Conservation (phyloP, 2,329 filamentous ascomycete species). For the Phoma sp. region DNA sequence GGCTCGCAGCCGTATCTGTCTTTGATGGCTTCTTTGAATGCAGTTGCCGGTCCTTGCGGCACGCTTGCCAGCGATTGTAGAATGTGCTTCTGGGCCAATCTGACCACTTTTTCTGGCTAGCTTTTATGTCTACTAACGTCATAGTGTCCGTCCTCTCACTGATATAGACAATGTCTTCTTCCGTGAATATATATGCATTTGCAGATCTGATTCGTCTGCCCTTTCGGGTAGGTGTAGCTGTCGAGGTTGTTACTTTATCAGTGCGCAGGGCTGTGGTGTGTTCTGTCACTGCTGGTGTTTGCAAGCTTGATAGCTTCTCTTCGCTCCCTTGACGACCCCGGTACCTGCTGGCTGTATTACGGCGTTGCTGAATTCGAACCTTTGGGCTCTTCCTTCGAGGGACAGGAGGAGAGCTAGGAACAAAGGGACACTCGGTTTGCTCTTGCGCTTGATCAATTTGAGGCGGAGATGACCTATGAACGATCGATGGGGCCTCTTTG, state of each 20-base stretch:
- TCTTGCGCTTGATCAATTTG: background rate
- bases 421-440: background rate
- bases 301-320: background rate
- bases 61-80: conserved; percentile 21
- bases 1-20: background rate
- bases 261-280: no score
- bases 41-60: conserved; percentile 18
- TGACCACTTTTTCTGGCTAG: conserved; percentile 27
- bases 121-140: conserved; percentile 33
- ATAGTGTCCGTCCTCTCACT: conserved; percentile 36
- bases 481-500: background rate
- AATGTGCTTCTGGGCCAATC: conserved; percentile 24
- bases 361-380: conserved; percentile 19
- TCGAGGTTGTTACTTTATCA: background rate
- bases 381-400: conserved; percentile 20
- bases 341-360: background rate
- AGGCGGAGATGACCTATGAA: conserved; percentile 1
- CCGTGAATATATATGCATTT: conserved; percentile 32
- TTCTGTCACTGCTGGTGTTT: background rate
- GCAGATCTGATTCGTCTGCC: background rate
- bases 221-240: background rate
- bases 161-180: conserved; percentile 46
- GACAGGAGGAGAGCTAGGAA: conserved; percentile 1
- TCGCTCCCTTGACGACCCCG: background rate
- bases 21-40: conserved; percentile 4